A percentile compares a stretch with the other conserved stretches of the same genome.
phyloP scores from a whole-genome alignment of 345 rosid species.

The Abelmoschus esculentus region DNA sequence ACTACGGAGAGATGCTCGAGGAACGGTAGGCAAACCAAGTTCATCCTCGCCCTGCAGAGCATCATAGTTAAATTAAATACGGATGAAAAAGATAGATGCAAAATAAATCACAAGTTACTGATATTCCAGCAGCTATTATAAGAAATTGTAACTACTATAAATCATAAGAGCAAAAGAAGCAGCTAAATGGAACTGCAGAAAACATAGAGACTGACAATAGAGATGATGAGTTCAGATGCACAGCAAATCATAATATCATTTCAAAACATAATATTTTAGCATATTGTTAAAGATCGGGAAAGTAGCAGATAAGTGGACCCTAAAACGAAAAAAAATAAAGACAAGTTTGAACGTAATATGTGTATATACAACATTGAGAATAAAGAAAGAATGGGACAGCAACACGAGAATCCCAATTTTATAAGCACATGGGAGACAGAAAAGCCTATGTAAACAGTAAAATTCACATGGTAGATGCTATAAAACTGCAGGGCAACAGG shows the following conservation, averaged over 20 bases:
- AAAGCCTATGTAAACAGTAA: background rate
- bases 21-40: conserved; percentile 77
- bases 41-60: conserved; percentile 78
- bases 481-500: background rate
- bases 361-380: background rate
- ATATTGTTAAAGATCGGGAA: background rate
- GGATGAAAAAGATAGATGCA: background rate
- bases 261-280: background rate
- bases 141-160: background rate
- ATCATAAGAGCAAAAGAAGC: background rate
- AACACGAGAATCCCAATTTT: background rate
- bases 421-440: too few species aligned
- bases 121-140: background rate
- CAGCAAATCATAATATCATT: background rate
- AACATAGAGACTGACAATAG: background rate
- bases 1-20: conserved; percentile 65
- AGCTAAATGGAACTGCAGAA: background rate
- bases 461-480: background rate
- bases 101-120: background rate
- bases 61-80: background rate
- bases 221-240: background rate
- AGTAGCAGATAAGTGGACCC: background rate
- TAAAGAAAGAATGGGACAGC: background rate
- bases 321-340: background rate
- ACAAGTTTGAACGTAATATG: background rate